A percentile compares a stretch with the other conserved stretches of the same genome.
phyloP scores from a whole-genome alignment of 2,329 filamentous ascomycete species.

The Magnaporthiopsis rhizophila region DNA sequence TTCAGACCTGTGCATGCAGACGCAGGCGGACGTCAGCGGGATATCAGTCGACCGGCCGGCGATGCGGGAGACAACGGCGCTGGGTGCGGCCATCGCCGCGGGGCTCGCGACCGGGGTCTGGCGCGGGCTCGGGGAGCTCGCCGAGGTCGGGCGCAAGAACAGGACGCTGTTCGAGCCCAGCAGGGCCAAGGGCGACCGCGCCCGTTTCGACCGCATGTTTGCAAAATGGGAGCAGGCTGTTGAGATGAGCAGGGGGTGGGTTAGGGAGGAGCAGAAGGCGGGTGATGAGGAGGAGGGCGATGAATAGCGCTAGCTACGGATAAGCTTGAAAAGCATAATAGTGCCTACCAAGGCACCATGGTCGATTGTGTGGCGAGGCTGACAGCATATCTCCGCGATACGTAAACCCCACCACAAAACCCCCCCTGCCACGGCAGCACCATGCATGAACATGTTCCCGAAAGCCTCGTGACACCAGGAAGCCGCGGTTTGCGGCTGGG shows the following conservation, averaged over 20 bases:
- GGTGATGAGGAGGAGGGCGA: constrained; percentile 8
- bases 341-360: no score
- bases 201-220: constrained; percentile 35
- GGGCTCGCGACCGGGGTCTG: constrained; percentile 78
- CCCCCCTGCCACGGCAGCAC: no score
- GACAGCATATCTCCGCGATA: no score
- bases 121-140: constrained; percentile 66
- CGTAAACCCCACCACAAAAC: no score
- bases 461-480: not conserved
- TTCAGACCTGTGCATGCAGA: constrained; percentile 85
- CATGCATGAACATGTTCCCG: not conserved
- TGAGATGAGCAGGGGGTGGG: constrained; percentile 50
- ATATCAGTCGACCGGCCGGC: constrained; percentile 77
- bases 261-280: constrained; percentile 22
- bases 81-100: constrained; percentile 82
- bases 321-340: not conserved
- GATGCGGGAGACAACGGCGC: constrained; percentile 85
- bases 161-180: constrained; percentile 63
- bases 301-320: not conserved
- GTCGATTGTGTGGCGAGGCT: no score
- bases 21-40: constrained; percentile 75
- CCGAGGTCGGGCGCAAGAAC: constrained; percentile 62
- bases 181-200: constrained; percentile 32
- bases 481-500: not conserved
- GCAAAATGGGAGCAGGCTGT: constrained; percentile 49